Evolutionary conservation across 2,329 filamentous ascomycete genomes (phyloP).

Genomic region (Pseudocercospora fuligena): DNA sequence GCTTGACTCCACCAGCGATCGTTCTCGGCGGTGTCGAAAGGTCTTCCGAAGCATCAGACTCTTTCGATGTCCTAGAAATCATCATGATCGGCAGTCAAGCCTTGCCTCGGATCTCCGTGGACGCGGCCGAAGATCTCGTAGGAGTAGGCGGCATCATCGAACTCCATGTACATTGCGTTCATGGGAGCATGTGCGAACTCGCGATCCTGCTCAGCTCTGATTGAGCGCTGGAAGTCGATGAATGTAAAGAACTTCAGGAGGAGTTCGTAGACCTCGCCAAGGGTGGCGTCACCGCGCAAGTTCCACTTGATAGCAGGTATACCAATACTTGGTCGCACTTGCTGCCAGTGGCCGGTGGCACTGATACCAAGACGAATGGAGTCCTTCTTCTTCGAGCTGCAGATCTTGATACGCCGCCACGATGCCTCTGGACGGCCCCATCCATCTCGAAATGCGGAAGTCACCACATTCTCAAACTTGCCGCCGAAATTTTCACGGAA

Average conservation of each 20-base stretch:
- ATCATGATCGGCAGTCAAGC: not conserved
- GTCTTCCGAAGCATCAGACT: too few species aligned
- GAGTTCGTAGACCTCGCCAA: not conserved
- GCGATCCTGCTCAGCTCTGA: not conserved
- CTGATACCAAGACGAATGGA: not conserved
- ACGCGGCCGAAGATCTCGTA: too few species aligned
- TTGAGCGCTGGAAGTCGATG: not conserved
- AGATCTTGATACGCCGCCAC: not conserved
- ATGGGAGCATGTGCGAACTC: not conserved
- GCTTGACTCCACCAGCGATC: too few species aligned
- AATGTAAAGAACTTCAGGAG: not conserved
- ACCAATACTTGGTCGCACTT: not conserved
- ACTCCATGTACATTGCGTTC: not conserved
- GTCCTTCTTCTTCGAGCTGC: not conserved
- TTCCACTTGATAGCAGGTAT: not conserved
- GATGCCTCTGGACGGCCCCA: not conserved
- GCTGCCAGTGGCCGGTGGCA: not conserved
- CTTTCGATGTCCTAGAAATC: too few species aligned
- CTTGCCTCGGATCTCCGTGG: not conserved
- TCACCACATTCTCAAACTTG: not conserved
- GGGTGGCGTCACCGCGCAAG: not conserved
- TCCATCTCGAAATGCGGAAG: not conserved
- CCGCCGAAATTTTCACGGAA: not conserved
- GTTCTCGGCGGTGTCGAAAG: too few species aligned
- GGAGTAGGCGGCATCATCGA: not conserved